phyloP scores from a whole-genome alignment of 1,284 basidiomycete genomes.

The Pseudozyma tsukubaensis region DNA sequence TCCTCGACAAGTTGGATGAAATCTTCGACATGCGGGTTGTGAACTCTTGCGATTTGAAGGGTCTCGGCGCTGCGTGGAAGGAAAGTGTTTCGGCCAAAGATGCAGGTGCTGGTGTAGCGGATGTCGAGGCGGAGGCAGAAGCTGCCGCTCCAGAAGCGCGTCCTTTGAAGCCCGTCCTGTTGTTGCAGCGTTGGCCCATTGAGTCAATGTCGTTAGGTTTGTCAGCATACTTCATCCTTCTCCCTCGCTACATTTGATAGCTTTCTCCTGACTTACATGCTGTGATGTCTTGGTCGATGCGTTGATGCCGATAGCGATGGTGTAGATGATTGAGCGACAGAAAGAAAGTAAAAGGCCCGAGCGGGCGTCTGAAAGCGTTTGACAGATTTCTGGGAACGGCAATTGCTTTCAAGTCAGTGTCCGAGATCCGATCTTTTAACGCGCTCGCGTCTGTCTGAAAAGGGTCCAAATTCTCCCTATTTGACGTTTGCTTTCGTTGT shows the following conservation, averaged over 20 bases:
- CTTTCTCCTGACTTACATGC: too few species aligned
- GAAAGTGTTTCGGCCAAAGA: constrained; percentile 47
- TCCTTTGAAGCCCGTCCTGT: constrained; percentile 20
- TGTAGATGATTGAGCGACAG: not conserved
- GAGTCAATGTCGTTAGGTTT: too few species aligned
- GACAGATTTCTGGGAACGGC: too few species aligned
- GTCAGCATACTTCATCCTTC: too few species aligned
- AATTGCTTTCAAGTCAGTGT: too few species aligned
- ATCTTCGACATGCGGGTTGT: constrained; percentile 37
- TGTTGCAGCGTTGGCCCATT: not conserved
- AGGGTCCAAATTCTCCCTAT: not conserved
- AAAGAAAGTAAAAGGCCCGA: not conserved
- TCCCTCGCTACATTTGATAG: too few species aligned
- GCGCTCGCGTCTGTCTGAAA: too few species aligned
- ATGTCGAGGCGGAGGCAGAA: constrained; percentile 20
- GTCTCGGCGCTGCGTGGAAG: constrained; percentile 36
- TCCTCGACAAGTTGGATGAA: constrained; percentile 44
- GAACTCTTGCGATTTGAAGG: constrained; percentile 52
- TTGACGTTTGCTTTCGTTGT: not conserved
- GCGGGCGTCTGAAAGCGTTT: too few species aligned
- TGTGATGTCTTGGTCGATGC: too few species aligned
- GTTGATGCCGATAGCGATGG: too few species aligned
- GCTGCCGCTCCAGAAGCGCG: constrained; percentile 11
- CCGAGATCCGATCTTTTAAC: too few species aligned
- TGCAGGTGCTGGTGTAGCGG: constrained; percentile 41